Evolutionary conservation across 208 protist species (phyloP).

Genomic region (Crithidia mellificae): DNA sequence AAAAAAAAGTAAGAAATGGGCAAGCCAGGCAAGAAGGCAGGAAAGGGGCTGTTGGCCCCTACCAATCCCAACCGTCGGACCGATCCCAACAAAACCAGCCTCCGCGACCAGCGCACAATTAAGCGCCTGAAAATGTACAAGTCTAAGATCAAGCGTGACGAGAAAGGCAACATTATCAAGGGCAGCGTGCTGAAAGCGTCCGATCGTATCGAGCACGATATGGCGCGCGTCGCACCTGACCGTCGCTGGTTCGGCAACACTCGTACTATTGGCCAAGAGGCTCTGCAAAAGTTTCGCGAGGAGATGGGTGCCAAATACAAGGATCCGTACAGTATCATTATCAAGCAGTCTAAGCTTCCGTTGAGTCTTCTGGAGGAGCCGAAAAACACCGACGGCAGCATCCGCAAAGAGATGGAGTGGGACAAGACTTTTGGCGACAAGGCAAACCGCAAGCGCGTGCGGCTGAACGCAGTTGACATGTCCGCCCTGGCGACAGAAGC

Average conservation of each 20-base stretch:
- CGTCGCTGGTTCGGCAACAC: slow-evolving; percentile 98
- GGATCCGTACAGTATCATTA: slow-evolving; percentile 98
- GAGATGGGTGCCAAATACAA: slow-evolving; percentile 94
- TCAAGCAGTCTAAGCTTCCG: slow-evolving; percentile 97
- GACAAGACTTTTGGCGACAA: slow-evolving; percentile 96
- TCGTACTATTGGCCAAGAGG: slow-evolving; percentile 95
- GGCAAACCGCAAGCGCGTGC: slow-evolving; percentile 90
- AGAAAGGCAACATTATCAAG: slow-evolving; percentile 91
- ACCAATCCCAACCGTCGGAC: slow-evolving; percentile 83
- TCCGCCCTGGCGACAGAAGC: slow-evolving; percentile 56
- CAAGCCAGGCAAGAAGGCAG: slow-evolving; percentile 90
- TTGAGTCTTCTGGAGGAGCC: slow-evolving; percentile 93
- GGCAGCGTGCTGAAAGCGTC: slow-evolving; percentile 88
- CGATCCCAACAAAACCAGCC: slow-evolving; percentile 78
- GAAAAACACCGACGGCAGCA: slow-evolving; percentile 80
- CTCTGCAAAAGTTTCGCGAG: slow-evolving; percentile 96
- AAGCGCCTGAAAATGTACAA: slow-evolving; percentile 91
- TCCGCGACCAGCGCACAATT: slow-evolving; percentile 85
- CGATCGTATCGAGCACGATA: slow-evolving; percentile 83
- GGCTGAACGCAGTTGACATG: slow-evolving; percentile 64
- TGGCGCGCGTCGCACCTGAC: slow-evolving; percentile 95
- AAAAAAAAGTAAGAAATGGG: slow-evolving; percentile 79
- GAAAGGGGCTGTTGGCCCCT: slow-evolving; percentile 83
- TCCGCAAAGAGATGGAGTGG: slow-evolving; percentile 96
- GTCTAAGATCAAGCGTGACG: slow-evolving; percentile 87